Evolutionary conservation across 441 rosid genomes (phyloP).

Genomic region (Dalechampia spathulata): DNA sequence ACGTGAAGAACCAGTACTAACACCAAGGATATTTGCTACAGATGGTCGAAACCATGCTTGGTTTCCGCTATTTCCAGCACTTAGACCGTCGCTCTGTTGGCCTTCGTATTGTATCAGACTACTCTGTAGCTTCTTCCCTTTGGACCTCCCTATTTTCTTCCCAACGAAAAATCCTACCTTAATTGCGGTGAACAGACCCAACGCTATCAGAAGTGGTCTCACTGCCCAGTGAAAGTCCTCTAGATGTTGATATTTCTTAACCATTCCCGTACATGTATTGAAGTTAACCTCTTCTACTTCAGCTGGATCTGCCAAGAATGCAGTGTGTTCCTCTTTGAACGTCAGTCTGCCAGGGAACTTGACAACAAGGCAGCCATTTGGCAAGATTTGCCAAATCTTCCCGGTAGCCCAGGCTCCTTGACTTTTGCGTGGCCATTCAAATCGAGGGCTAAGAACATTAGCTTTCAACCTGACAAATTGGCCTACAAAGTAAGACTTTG

Average conservation of each 20-base stretch:
- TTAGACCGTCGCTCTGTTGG: slow-evolving; percentile 30
- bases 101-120: slow-evolving; percentile 23
- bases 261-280: slow-evolving; percentile 47
- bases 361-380: slow-evolving; percentile 82
- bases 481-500: slow-evolving; percentile 58
- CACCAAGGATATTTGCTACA: slow-evolving; percentile 41
- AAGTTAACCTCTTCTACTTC: slow-evolving; percentile 78
- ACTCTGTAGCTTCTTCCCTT: slow-evolving; percentile 28
- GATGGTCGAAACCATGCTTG: slow-evolving; percentile 58
- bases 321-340: slow-evolving; percentile 37
- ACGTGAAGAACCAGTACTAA: slow-evolving; percentile 17
- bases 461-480: slow-evolving; percentile 64
- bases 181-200: slow-evolving; percentile 62
- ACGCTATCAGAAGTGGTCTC: slow-evolving; percentile 65
- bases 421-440: slow-evolving; percentile 65
- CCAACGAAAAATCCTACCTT: slow-evolving; percentile 52
- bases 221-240: slow-evolving; percentile 96
- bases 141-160: slow-evolving; percentile 43
- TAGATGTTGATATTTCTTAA: slow-evolving; percentile 66
- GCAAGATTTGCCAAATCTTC: slow-evolving; percentile 48
- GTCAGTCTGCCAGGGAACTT: slow-evolving; percentile 68
- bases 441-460: slow-evolving; percentile 60
- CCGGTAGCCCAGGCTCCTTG: slow-evolving; percentile 74
- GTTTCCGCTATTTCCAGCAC: slow-evolving; percentile 16
- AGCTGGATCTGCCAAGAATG: slow-evolving; percentile 75